Conservation (phyloP, 2,329 filamentous ascomycete genomes). For the Colletotrichum limetticola region DNA sequence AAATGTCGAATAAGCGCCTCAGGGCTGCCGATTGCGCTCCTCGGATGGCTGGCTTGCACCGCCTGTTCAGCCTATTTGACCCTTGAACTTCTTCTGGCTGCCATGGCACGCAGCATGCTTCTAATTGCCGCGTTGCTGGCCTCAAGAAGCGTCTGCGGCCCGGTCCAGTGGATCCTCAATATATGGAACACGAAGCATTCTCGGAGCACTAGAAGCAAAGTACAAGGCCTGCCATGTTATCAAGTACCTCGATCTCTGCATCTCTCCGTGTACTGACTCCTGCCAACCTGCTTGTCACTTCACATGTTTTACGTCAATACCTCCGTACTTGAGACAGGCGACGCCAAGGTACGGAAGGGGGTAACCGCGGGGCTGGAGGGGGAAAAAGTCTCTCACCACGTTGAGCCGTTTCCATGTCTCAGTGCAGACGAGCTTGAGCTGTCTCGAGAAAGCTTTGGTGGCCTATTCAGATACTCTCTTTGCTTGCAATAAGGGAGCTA, state of each 20-base stretch:
- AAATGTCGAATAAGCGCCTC: background rate
- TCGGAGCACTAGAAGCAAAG: background rate
- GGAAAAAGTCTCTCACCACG: background rate
- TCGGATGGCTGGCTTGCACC: background rate
- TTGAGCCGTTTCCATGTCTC: background rate
- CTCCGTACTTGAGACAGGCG: background rate
- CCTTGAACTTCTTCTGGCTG: background rate
- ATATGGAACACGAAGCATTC: background rate
- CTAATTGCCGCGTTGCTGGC: constrained; percentile 4
- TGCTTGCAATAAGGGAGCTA: background rate
- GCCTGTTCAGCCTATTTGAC: background rate
- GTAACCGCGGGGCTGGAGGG: background rate
- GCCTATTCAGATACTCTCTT: background rate
- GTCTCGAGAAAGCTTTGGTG: background rate
- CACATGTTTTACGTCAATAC: background rate
- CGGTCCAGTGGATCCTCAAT: constrained; percentile 17
- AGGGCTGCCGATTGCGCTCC: background rate
- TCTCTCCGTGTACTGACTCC: background rate
- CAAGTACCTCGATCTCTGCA: constrained; percentile 9
- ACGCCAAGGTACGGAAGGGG: background rate
- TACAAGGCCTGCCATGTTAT: constrained; percentile 12
- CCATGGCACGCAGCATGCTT: background rate
- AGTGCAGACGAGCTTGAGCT: background rate
- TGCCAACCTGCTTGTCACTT: background rate
- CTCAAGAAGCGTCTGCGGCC: constrained; percentile 3